Percentiles rank a stretch among this genome's conserved stretches.
Evolutionary conservation across 164 flowering plant genomes (phyloP).

Genomic region (Piper longum): DNA sequence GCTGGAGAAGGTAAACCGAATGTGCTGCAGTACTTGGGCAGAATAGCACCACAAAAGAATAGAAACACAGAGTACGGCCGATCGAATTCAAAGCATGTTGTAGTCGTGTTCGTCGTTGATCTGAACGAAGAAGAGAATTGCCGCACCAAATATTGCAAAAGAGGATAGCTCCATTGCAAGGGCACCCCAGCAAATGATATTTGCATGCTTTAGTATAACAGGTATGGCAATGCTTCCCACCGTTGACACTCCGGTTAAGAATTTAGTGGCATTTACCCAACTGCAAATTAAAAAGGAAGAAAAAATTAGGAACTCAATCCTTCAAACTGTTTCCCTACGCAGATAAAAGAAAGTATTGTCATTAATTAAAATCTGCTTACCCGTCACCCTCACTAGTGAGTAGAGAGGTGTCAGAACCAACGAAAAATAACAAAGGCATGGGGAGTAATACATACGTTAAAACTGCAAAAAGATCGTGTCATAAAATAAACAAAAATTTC

Average conservation of each 20-base stretch:
- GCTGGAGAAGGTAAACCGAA: too few species aligned
- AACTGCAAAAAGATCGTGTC: conserved; percentile 33
- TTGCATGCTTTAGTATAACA: conserved; percentile 76
- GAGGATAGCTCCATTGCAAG: conserved; percentile 76
- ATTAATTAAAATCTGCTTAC: conserved; percentile 18
- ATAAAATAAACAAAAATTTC: conserved; percentile 2
- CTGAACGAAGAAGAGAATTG: conserved; percentile 47
- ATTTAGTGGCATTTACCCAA: conserved; percentile 78
- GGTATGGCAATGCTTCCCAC: conserved; percentile 96
- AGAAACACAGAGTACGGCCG: not conserved
- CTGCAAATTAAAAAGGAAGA: conserved; percentile 19
- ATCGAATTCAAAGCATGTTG: conserved; percentile 24
- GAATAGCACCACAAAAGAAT: not conserved
- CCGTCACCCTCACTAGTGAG: conserved; percentile 38
- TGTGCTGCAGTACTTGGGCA: not conserved
- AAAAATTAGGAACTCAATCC: not conserved
- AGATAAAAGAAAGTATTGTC: not conserved
- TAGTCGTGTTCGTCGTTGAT: conserved; percentile 38
- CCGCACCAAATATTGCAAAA: conserved; percentile 35
- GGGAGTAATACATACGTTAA: conserved; percentile 79
- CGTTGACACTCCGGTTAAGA: conserved; percentile 75
- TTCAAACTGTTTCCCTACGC: not conserved
- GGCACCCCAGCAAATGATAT: conserved; percentile 92
- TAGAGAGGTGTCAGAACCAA: conserved; percentile 44
- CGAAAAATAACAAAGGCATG: conserved; percentile 71